phyloP scores from a whole-genome alignment of 164 flowering plant species.

The Chimonanthus salicifolius region DNA sequence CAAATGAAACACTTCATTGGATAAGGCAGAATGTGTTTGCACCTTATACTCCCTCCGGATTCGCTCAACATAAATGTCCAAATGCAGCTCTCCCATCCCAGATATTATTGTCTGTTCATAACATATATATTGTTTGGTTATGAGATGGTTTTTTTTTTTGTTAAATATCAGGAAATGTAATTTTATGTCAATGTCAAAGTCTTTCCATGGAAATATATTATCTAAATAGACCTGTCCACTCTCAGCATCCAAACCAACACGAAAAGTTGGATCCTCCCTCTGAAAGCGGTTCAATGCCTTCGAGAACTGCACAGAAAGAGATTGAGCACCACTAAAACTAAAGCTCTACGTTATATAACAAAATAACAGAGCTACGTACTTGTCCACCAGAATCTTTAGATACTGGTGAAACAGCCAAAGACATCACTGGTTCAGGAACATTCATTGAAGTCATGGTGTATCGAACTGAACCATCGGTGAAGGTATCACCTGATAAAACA shows the following conservation, averaged over 20 bases:
- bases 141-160: too few relatives aligned
- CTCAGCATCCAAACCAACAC: conserved; percentile 96
- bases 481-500: conserved; percentile 74
- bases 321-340: conserved; percentile 2
- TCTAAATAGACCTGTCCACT: conserved; percentile 76
- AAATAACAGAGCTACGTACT: conserved; percentile 32
- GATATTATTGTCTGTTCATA: conserved; percentile 82
- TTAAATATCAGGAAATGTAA: neutral
- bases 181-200: conserved; percentile 4
- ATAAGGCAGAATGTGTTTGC: neutral
- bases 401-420: conserved; percentile 93
- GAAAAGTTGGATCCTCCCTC: conserved; percentile 98
- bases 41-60: conserved; percentile 97
- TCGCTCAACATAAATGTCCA: conserved; percentile 98
- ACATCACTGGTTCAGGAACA: conserved; percentile 99
- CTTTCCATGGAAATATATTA: conserved; percentile 2
- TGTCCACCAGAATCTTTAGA: conserved; percentile 98
- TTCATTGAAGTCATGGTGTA: conserved; percentile 99
- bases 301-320: conserved; percentile 59
- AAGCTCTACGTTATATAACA: neutral
- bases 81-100: conserved; percentile 99
- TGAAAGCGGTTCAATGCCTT: conserved; percentile 98
- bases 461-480: conserved; percentile 86
- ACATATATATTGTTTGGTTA: conserved; percentile 2
- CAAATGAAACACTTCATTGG: neutral